Evolutionary conservation across 441 rosid species (phyloP).

Genomic region (Sinapis alba): DNA sequence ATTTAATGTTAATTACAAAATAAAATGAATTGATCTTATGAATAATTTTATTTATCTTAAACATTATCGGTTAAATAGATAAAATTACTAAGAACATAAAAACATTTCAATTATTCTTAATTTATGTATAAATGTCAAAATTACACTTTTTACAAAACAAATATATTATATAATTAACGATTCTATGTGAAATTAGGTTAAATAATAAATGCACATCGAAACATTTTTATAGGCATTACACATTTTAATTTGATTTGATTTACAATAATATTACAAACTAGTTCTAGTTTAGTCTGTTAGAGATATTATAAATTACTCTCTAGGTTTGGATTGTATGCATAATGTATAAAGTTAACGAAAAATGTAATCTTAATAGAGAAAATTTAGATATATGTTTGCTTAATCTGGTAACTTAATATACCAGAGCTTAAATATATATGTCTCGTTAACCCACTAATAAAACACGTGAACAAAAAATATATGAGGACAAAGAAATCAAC

Average conservation of each 20-base stretch:
- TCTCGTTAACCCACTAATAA: conserved; percentile 1
- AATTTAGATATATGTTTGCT: conserved; percentile 4
- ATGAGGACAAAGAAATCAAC: neutral
- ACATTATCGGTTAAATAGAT: no score
- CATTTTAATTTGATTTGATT: neutral
- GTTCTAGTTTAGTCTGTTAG: neutral
- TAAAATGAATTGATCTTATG: no score
- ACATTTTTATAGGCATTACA: neutral
- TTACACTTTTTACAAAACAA: no score
- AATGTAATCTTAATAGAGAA: neutral
- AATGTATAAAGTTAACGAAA: neutral
- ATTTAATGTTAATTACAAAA: no score
- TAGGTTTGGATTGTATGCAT: neutral
- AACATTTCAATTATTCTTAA: no score
- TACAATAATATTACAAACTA: neutral
- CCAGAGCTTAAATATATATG: no score
- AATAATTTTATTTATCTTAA: no score
- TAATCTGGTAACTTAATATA: conserved; percentile 4
- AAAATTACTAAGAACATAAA: no score
- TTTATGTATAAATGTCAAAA: no score
- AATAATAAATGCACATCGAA: neutral
- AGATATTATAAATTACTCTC: neutral
- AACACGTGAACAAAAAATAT: neutral
- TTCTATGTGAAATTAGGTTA: neutral
- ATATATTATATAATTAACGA: neutral